These are phyloP conservation scores for Neonectria coccinea DNA, from an alignment of 2,329 filamentous ascomycete species.

Conservation along the genomic window DNA sequence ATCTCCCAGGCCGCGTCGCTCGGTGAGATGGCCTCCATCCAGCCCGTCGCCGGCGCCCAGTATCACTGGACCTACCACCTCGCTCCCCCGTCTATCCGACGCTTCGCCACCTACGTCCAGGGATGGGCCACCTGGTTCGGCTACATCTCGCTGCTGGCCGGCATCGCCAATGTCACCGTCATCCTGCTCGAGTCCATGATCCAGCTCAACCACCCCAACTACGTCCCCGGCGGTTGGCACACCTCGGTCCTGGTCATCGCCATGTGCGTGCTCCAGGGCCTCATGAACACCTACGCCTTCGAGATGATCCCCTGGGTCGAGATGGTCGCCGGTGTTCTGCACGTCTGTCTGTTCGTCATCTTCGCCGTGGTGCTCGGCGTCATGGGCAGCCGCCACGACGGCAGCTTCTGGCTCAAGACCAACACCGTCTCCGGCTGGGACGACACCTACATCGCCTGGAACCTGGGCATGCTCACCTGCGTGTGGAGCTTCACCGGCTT, in stretches of 20 bases:
- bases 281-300: slow-evolving; percentile 41
- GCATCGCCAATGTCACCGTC: slow-evolving; percentile 43
- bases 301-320: slow-evolving; percentile 41
- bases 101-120: slow-evolving; percentile 43
- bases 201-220: slow-evolving; percentile 38
- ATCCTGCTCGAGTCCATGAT: slow-evolving; percentile 46
- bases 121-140: slow-evolving; percentile 45
- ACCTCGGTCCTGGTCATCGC: slow-evolving; percentile 42
- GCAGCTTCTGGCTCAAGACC: slow-evolving; percentile 38
- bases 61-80: slow-evolving; percentile 44
- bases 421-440: slow-evolving; percentile 42
- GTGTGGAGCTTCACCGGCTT: slow-evolving; percentile 46
- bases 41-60: slow-evolving; percentile 40
- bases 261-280: slow-evolving; percentile 40
- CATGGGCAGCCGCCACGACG: slow-evolving; percentile 39
- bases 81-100: slow-evolving; percentile 32
- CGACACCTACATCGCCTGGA: slow-evolving; percentile 41
- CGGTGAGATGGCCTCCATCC: slow-evolving; percentile 43
- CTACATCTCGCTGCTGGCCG: slow-evolving; percentile 40
- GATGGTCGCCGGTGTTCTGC: slow-evolving; percentile 40
- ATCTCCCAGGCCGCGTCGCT: slow-evolving; percentile 40
- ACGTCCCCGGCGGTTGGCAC: slow-evolving; percentile 42
- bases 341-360: slow-evolving; percentile 40
- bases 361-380: slow-evolving; percentile 42
- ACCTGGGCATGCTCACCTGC: slow-evolving; percentile 42